These are phyloP conservation scores for Byssothecium circinans DNA, from an alignment of 2,329 filamentous ascomycete species.

Conservation along the genomic window DNA sequence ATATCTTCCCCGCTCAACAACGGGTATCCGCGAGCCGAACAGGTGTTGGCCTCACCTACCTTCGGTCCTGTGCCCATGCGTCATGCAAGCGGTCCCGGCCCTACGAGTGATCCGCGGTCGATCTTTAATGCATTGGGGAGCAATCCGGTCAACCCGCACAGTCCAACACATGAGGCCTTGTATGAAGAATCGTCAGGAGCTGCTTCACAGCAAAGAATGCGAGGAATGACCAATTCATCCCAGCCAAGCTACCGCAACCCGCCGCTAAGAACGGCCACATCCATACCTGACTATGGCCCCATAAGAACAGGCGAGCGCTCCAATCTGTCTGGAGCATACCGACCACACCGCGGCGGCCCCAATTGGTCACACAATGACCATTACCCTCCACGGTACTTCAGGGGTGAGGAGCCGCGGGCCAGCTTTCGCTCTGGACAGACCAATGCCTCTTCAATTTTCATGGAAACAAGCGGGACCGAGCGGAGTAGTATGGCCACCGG, in stretches of 20 bases:
- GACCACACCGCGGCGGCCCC: slow-evolving; percentile 38
- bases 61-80: slow-evolving; percentile 26
- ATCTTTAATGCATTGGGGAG: slow-evolving; percentile 40
- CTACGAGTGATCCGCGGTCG: slow-evolving; percentile 34
- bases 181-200: slow-evolving; percentile 24
- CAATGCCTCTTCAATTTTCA: slow-evolving; percentile 58
- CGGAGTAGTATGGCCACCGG: slow-evolving; percentile 81
- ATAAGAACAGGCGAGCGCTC: slow-evolving; percentile 29
- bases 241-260: slow-evolving; percentile 26
- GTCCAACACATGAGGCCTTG: slow-evolving; percentile 27
- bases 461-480: slow-evolving; percentile 68
- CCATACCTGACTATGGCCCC: slow-evolving; percentile 42
- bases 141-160: slow-evolving; percentile 34
- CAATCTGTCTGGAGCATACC: slow-evolving; percentile 40
- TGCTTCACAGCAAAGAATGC: slow-evolving; percentile 21
- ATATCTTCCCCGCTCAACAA: slow-evolving; percentile 32
- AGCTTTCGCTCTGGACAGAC: slow-evolving; percentile 65
- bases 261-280: slow-evolving; percentile 38
- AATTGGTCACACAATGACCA: slow-evolving; percentile 42
- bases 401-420: slow-evolving; percentile 52
- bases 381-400: slow-evolving; percentile 34
- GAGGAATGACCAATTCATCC: slow-evolving; percentile 40
- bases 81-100: slow-evolving; percentile 25
- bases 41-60: slow-evolving; percentile 28
- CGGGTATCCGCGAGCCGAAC: slow-evolving; percentile 22